A percentile compares a stretch with the other conserved stretches of the same genome.
Evolutionary conservation across 345 rosid genomes (phyloP).

Genomic region (Orychophragmus violaceus): DNA sequence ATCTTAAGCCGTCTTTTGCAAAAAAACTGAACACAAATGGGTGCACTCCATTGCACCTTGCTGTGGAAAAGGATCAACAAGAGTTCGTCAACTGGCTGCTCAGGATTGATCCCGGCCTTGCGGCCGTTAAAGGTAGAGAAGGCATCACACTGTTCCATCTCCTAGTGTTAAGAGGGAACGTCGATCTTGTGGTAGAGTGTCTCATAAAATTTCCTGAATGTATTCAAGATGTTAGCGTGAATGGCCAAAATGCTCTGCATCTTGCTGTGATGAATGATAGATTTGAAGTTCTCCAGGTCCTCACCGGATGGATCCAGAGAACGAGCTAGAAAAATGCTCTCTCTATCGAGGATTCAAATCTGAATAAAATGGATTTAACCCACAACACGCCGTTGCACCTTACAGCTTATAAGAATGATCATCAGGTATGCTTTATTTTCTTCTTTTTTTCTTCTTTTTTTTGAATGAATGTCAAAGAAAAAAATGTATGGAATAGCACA

Average conservation of each 20-base stretch:
- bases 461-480: no score
- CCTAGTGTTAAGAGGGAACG: constrained; percentile 9
- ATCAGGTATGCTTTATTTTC: background rate
- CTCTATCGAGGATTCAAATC: background rate
- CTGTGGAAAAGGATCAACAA: background rate
- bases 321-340: background rate
- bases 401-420: constrained; percentile 18
- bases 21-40: background rate
- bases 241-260: constrained; percentile 11
- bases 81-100: background rate
- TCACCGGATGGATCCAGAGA: constrained; percentile 14
- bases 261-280: constrained; percentile 17
- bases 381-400: constrained; percentile 19
- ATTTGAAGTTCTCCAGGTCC: constrained; percentile 20
- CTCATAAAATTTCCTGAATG: background rate
- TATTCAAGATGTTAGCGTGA: background rate
- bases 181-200: background rate
- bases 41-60: background rate
- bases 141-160: constrained; percentile 22
- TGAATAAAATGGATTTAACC: background rate
- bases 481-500: no score
- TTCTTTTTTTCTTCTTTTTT: no score
- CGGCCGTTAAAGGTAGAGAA: constrained; percentile 11
- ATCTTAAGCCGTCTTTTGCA: background rate
- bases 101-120: background rate